Evolutionary conservation across 257 asterid genomes (phyloP).

Genomic region (Rubia yunnanensis): DNA sequence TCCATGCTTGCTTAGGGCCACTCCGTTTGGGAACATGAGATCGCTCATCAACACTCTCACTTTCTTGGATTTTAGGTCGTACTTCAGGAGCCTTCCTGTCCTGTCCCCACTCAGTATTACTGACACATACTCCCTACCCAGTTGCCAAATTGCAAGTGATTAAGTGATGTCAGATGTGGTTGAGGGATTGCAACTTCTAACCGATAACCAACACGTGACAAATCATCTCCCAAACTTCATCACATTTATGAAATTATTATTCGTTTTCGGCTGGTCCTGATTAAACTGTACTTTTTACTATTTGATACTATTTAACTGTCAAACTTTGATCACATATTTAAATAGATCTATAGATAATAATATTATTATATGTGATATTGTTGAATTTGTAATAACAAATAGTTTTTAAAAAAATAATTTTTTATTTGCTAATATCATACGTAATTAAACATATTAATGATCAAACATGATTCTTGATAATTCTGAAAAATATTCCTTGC

Average conservation of each 20-base stretch:
- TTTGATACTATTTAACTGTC: too few relatives aligned
- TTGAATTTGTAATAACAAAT: too few relatives aligned
- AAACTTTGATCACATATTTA: too few relatives aligned
- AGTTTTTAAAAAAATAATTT: too few relatives aligned
- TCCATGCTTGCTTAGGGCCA: slow-evolving; percentile 42
- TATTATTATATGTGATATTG: too few relatives aligned
- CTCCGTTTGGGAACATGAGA: slow-evolving; percentile 71
- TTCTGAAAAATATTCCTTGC: too few relatives aligned
- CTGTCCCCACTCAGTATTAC: slow-evolving; percentile 40
- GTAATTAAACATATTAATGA: too few relatives aligned
- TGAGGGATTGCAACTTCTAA: background rate
- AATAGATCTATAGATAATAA: too few relatives aligned
- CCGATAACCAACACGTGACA: background rate
- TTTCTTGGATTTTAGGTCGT: slow-evolving; percentile 30
- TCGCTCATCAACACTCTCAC: slow-evolving; percentile 24
- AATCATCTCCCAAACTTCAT: background rate
- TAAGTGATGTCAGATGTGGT: background rate
- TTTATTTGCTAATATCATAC: too few relatives aligned
- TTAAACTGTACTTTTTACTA: too few relatives aligned
- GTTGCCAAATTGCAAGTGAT: background rate
- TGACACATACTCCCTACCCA: slow-evolving; percentile 34
- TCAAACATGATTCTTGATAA: too few relatives aligned
- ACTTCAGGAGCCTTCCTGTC: slow-evolving; percentile 53
- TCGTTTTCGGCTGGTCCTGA: too few relatives aligned
- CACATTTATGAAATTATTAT: background rate